Base-by-base conservation (phyloP, 2,329 filamentous ascomycete species). In the Paradendryphiella salina region DNA sequence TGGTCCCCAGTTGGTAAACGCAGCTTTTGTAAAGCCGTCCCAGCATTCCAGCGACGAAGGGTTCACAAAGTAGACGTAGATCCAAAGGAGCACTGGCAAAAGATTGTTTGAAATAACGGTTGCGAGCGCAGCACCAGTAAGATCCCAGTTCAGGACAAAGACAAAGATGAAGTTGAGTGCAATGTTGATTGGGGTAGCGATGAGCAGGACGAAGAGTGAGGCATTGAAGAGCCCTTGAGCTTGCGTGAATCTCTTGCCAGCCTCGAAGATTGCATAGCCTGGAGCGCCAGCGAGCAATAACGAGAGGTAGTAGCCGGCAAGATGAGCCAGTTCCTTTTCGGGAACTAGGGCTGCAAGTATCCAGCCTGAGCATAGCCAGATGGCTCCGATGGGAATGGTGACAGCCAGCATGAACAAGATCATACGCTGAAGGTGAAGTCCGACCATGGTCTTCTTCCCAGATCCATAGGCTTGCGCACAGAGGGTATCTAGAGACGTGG, bases 1-100 rank as follows among this genome's bases (percentile, higher is more conserved):
- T 8, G 87, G 86, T 0, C 82, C 80, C 89, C 89, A 94, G 64
- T 93, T 90, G 15, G 77, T 75, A 51, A 90, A 80, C 0, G 87
- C 86, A 21, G 82, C 81, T 59, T 73, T 78, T 4, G 83, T 85
- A 70, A 93, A 87, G 1, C 89, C 89, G 48, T 85, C 86, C 89
- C 89, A 94, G 67, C 79, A 81, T 53, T 73, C 65, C 28, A 74
- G 70, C 5, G 76, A 76, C 0, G 56, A 52, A 5, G 71, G 70
- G 11, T 66, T 62, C 5, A 76, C 62, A 50, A 76, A 73, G 46
- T 75, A 69, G 17, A 77, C 65, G 52, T 82, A 82, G 1, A 76
- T 26, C 17, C 79, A 69, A 1, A 83, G 72, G 2, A 82, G 64
- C 0, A 79, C 23, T 0, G 78, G 78, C 0, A 80, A 75, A 2